Conservation (phyloP, 2,329 filamentous ascomycete species). For the Curvularia spicifera region DNA sequence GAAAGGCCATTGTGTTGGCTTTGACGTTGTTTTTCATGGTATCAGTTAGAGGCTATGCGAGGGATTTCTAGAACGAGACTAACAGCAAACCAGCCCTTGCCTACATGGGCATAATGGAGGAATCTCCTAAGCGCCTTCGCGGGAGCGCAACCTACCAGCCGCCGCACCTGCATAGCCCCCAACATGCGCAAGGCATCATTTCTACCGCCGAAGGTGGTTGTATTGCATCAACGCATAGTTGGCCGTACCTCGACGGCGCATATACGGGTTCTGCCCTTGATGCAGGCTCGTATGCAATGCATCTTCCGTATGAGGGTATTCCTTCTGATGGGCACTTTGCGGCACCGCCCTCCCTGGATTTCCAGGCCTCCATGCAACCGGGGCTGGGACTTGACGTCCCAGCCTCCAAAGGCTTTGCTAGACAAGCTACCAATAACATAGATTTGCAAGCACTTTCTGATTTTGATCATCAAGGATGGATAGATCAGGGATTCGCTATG, state of each 20-base stretch:
- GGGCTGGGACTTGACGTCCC: conserved; percentile 31
- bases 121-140: conserved; percentile 32
- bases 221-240: conserved; percentile 21
- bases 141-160: conserved; percentile 25
- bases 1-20: conserved; percentile 8
- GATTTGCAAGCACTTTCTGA: conserved; percentile 20
- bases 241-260: conserved; percentile 25
- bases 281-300: conserved; percentile 11
- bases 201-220: conserved; percentile 34
- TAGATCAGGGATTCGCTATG: conserved; percentile 17
- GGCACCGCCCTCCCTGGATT: conserved; percentile 37
- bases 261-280: conserved; percentile 24
- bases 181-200: conserved; percentile 26
- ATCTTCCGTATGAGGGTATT: conserved; percentile 26
- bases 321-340: conserved; percentile 23
- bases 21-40: conserved; percentile 10
- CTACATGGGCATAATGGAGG: conserved; percentile 50
- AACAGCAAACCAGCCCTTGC: conserved; percentile 47
- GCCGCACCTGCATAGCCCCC: conserved; percentile 32
- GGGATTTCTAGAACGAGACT: conserved; percentile 28
- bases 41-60: conserved; percentile 16
- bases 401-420: conserved; percentile 25
- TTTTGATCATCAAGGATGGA: conserved; percentile 26
- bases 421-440: neutral
- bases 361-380: conserved; percentile 29